A percentile compares a stretch with the other conserved stretches of the same genome.
These are phyloP conservation scores for Populus alba DNA, from an alignment of 345 rosid species.

Conservation along the genomic window DNA sequence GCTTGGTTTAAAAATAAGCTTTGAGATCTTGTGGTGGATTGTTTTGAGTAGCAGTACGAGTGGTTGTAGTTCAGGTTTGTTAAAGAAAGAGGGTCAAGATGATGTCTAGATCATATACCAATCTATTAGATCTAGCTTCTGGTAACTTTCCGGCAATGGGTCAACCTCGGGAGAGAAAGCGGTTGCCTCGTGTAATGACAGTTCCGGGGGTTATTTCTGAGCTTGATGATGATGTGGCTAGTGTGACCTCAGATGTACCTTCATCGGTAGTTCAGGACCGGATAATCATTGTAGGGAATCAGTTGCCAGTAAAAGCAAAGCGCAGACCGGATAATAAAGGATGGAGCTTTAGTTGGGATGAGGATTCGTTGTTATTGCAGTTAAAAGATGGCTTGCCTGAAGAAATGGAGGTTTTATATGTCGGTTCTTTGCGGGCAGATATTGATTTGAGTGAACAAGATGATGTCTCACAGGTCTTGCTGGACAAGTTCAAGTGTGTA, in stretches of 20 bases:
- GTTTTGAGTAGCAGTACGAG: not conserved
- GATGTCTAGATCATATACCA: constrained; percentile 70
- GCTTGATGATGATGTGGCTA: constrained; percentile 75
- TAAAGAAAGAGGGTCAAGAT: constrained; percentile 30
- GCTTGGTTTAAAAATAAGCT: constrained; percentile 14
- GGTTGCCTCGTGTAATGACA: constrained; percentile 68
- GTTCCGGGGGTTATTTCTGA: constrained; percentile 74
- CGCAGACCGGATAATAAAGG: constrained; percentile 73
- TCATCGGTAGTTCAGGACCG: constrained; percentile 63
- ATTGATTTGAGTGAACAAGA: constrained; percentile 63
- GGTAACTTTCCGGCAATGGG: constrained; percentile 66
- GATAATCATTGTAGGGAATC: constrained; percentile 67
- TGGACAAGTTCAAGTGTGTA: constrained; percentile 73
- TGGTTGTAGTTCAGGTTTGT: constrained; percentile 17
- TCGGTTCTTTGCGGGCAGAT: constrained; percentile 58
- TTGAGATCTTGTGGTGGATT: constrained; percentile 33
- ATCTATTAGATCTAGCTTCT: constrained; percentile 79
- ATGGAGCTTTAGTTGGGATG: constrained; percentile 80
- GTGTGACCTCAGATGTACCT: constrained; percentile 60
- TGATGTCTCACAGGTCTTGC: constrained; percentile 62
- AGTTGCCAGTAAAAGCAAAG: constrained; percentile 71
- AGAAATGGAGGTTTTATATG: constrained; percentile 73
- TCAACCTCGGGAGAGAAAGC: constrained; percentile 53
- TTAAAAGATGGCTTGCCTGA: constrained; percentile 75
- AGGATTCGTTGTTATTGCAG: constrained; percentile 58